Evolutionary conservation across 768 basidiomycete species (phyloP), one percentile per base, ranked within the genome.

Genomic region (Termitomyces sp.): DNA sequence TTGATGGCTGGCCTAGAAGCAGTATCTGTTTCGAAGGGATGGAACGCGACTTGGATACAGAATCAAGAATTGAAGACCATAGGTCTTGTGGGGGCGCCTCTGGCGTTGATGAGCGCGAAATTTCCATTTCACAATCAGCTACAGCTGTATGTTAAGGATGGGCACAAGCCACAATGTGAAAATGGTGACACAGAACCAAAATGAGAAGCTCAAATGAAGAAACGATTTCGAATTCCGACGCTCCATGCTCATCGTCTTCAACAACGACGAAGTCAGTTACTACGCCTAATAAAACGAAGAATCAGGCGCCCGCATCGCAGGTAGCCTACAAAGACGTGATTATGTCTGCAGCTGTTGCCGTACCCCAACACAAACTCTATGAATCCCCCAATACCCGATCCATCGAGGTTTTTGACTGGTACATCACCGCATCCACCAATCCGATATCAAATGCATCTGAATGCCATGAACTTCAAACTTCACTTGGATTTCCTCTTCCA

Each of bases 51-150:
- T 86, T 85, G 2, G 92, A 90, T 26, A 96, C 87, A 13, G 88
- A 86, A 72, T 94, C 87, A 5, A 98, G 80, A 63, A 98, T 98
- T 13, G 91, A 90, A 3, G 87, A 89, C 96, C 96, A 98, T 42
- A 98, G 75, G 64, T 95, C 90, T 63, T 86, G 82, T 0, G 88
- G 88, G 5, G 87, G 87, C 16, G 83, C 81, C 47, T 84, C 85
- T 58, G 89, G 89, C 24, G 87, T 80, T n/a, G 86, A 80, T 22
- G 86, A 76, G 45, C 88, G 83, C 56, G 79, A 79, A 60, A 73
- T 67, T 54, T 78, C 75, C 77, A 77, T 77, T 56, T 46, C 24
- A 18, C 52, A 42, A 42, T 26, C 26, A 53, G 38, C 18, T n/a
- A n/a, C n/a, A 30, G n/a, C 33, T 24, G 47, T 28, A 40, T 14